Evolutionary conservation across 2,329 filamentous ascomycete species (phyloP).

Genomic region (Pseudopyricularia javanii): DNA sequence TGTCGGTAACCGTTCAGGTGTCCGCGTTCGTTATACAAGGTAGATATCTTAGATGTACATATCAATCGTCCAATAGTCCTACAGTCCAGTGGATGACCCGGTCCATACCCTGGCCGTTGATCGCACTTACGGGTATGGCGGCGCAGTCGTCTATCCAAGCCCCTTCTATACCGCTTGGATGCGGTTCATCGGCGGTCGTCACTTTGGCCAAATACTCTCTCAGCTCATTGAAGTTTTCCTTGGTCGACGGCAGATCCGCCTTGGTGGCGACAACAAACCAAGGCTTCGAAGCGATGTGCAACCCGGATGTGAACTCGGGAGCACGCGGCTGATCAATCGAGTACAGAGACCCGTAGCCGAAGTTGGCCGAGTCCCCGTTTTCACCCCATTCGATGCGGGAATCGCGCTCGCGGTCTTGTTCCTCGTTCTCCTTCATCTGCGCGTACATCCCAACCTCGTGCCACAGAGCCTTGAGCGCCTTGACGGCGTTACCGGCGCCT

Average conservation of each 20-base stretch:
- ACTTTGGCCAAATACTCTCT: constrained; percentile 60
- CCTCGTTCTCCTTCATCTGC: constrained; percentile 61
- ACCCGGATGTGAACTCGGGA: constrained; percentile 18
- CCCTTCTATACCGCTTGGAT: constrained; percentile 56
- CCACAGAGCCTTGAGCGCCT: constrained; percentile 74
- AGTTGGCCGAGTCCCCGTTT: constrained; percentile 12
- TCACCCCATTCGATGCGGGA: constrained; percentile 45
- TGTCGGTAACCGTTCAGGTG: too few species aligned
- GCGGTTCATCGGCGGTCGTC: constrained; percentile 45
- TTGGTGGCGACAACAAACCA: constrained; percentile 97
- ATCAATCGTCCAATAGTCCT: constrained; percentile 44
- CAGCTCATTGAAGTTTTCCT: constrained; percentile 62
- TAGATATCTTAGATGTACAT: neutral
- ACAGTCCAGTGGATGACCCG: constrained; percentile 62
- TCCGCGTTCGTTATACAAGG: too few species aligned
- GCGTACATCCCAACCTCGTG: constrained; percentile 81
- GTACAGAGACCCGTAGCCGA: constrained; percentile 8
- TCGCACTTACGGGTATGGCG: constrained; percentile 80
- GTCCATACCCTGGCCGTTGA: constrained; percentile 72
- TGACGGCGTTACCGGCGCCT: constrained; percentile 63
- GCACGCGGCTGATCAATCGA: constrained; percentile 16
- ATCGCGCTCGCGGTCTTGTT: constrained; percentile 51
- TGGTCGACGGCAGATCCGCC: constrained; percentile 68
- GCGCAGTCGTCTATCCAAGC: constrained; percentile 50
- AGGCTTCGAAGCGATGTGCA: constrained; percentile 83